Evolutionary conservation across 1,284 basidiomycete species (phyloP), one percentile per base, ranked within the genome.

Genomic region (Vanrija pseudolonga): DNA sequence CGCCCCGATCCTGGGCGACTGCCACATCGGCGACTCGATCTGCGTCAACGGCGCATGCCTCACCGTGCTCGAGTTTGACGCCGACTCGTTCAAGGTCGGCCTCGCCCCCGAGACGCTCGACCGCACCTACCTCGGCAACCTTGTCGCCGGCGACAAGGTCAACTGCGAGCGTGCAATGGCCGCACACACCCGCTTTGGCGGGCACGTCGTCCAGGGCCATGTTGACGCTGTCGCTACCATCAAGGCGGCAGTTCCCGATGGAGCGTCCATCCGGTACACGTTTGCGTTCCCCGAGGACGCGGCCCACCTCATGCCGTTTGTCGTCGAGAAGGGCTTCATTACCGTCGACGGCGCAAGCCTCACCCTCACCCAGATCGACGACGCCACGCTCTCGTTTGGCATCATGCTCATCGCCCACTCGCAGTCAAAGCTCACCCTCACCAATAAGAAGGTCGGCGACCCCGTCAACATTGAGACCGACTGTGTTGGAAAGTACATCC

Each of bases 181-280:
- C 15, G 86, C 88, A 1, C 89, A 95, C 77, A 86, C 85, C 11
- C 82, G 95, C 43, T 97, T 98, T 68, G 95, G 95, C 24, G 95
- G 95, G 6, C 95, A 99, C 73, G 94, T 97, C 72, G 96, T 98
- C 6, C 95, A 98, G 90, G 93, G 89, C 19, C 93, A 97, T 74
- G 89, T 98, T 58, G 96, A 99, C 69, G 85, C 84, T 6, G 95
- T 91, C 2, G 93, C 89, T 3, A 86, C 79, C 1, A 81, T 97
- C 52, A 69, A 86, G 39, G 81, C 83, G 12, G 83, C 83, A 45
- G 78, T 74, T 5, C 79, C 82, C 12, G 96, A 97, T 66, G 93
- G 91, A 15, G 90, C 95, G 67, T 96, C 93, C 11, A 73, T 96
- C 61, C 86, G 89, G 32, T 79, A 90, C 66, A 83, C 80, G 51